Conservation (phyloP, 805 yeast genomes). For the Saturnispora ahearnii region DNA sequence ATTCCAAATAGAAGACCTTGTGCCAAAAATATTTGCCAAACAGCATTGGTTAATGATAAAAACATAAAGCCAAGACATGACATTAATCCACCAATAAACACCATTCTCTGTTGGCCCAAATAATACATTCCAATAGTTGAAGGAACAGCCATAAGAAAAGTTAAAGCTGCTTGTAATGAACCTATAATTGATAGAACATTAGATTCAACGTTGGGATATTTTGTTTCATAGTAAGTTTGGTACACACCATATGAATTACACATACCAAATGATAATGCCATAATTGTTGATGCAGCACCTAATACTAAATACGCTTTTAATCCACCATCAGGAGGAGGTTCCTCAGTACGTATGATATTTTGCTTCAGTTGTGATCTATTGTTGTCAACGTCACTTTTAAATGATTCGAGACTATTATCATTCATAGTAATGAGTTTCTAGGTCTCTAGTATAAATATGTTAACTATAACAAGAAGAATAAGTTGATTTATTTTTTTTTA, state of each 20-base stretch:
- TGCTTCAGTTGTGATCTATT: background rate
- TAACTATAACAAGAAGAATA: too few species aligned
- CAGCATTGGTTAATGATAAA: constrained; percentile 44
- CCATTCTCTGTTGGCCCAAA: constrained; percentile 33
- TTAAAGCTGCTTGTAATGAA: constrained; percentile 38
- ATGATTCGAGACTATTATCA: background rate
- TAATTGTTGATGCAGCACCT: constrained; percentile 36
- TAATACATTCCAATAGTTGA: constrained; percentile 35
- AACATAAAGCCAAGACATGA: constrained; percentile 41
- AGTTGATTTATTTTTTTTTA: too few species aligned
- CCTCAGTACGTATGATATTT: background rate
- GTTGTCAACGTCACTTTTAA: background rate
- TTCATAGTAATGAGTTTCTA: background rate
- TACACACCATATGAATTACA: constrained; percentile 52
- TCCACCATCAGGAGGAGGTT: constrained; percentile 32
- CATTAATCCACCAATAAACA: constrained; percentile 35
- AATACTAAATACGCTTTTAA: constrained; percentile 49
- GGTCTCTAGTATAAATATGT: background rate
- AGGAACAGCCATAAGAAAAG: constrained; percentile 41
- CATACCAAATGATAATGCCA: constrained; percentile 49
- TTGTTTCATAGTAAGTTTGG: constrained; percentile 38
- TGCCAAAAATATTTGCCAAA: constrained; percentile 62
- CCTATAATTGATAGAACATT: constrained; percentile 47
- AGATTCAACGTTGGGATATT: constrained; percentile 36
- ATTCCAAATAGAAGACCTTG: constrained; percentile 60